Evolutionary conservation across 2,329 filamentous ascomycete species (phyloP).

Genomic region (Fusarium abutilonis): DNA sequence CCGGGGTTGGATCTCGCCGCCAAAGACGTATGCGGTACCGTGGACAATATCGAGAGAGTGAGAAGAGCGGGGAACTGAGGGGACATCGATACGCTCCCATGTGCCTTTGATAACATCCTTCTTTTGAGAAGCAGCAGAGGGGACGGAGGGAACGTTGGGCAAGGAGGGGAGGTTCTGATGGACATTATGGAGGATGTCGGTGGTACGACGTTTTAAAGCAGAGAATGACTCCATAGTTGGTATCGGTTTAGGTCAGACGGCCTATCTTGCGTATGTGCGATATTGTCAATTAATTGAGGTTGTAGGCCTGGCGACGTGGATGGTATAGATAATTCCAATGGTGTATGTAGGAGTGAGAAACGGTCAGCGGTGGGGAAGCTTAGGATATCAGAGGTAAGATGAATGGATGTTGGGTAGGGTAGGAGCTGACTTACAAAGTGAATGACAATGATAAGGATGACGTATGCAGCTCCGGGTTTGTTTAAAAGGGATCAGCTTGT

Average conservation of each 20-base stretch:
- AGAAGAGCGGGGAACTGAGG: conserved; percentile 74
- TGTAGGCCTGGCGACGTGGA: neutral
- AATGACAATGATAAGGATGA: conserved; percentile 28
- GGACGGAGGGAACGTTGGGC: conserved; percentile 50
- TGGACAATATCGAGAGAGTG: conserved; percentile 72
- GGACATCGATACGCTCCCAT: conserved; percentile 67
- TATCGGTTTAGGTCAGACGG: conserved; percentile 15
- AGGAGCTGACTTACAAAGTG: neutral
- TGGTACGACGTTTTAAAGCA: conserved; percentile 64
- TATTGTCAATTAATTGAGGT: conserved; percentile 1
- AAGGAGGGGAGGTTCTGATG: conserved; percentile 57
- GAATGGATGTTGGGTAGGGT: conserved; percentile 6
- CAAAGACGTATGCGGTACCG: conserved; percentile 73
- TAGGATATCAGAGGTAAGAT: conserved; percentile 28
- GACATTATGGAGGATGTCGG: conserved; percentile 61
- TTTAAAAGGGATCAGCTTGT: conserved; percentile 18
- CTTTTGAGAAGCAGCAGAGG: conserved; percentile 38
- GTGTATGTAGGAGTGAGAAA: conserved; percentile 28
- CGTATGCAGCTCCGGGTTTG: conserved; percentile 27
- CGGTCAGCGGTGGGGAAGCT: conserved; percentile 39
- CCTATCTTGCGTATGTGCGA: conserved; percentile 10
- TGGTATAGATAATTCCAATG: conserved; percentile 12
- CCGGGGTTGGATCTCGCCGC: conserved; percentile 74
- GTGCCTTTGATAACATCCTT: conserved; percentile 61
- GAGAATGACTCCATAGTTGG: conserved; percentile 59